Conservation (phyloP, 148 eudicot genomes). For the Hydrangea macrophylla region DNA sequence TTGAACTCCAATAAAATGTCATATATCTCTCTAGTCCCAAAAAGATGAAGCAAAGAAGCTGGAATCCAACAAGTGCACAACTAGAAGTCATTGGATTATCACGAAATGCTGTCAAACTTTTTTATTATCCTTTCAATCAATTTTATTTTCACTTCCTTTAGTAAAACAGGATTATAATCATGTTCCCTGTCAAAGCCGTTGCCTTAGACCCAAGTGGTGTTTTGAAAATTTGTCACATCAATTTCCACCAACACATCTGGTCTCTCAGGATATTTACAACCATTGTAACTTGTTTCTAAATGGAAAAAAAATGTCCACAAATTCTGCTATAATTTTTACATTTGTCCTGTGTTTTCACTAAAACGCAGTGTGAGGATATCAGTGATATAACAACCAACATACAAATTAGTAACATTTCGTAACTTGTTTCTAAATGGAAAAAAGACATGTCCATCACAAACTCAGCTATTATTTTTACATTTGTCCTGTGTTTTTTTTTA, state of each 20-base stretch:
- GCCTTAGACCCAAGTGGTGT: background rate
- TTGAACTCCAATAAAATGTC: background rate
- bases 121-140: background rate
- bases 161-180: background rate
- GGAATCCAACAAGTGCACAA: background rate
- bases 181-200: background rate
- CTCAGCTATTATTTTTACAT: no score
- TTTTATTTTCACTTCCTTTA: background rate
- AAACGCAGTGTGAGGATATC: background rate
- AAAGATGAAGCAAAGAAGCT: background rate
- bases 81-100: background rate
- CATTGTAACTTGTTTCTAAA: background rate
- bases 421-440: background rate
- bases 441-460: no score
- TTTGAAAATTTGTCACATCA: background rate
- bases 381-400: background rate
- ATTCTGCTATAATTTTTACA: no score
- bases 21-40: constrained; percentile 6
- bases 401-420: no score
- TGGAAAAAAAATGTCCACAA: background rate
- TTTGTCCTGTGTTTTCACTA: background rate
- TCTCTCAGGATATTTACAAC: background rate
- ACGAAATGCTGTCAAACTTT: constrained; percentile 4
- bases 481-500: background rate
- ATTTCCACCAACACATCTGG: background rate